Base-by-base conservation (phyloP, 371 early-diverging fungal species). In the Circinella umbellata region DNA sequence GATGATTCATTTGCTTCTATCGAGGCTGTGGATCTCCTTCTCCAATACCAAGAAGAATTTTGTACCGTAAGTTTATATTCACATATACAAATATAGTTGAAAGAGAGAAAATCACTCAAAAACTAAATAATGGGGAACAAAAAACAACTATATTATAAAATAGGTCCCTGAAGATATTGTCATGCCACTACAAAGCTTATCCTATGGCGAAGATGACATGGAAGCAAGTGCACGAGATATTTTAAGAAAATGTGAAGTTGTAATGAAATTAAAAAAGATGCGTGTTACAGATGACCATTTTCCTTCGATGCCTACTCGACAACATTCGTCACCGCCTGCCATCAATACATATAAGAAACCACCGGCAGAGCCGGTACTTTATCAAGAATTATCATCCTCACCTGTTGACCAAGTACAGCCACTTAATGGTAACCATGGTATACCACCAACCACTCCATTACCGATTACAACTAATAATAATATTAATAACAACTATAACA, bases 41-140 rank as follows among this genome's bases (percentile, higher is more conserved):
- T 95, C 72, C 78, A 86, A 51, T 81, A 89, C 67, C 93, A 93
- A 61, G 93, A 95, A 68, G 87, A 87, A 39, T 88, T 95, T 66
- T 91, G 94, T 76, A 83, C 88, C 67, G 89, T 91, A 57, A 34
- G 57, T 57, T 54, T 47, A 11, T 15, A 11, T n/a, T n/a, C n/a
- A n/a, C n/a, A n/a, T n/a, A n/a, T n/a, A n/a, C n/a, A n/a, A n/a
- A n/a, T 47, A 47, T 15, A 47, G 0, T 15, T 47, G 15, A 15
- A 3, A 47, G 47, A 15, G 47, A 47, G 9, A 47, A 9, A 27
- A 27, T 0, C 27, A 27, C 2, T 27, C 27, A 27, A 27, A 27
- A 27, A 27, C 27, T 27, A 27, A 27, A 27, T 27, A 27, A 27
- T 27, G 27, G 27, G 27, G 27, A 27, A 27, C 27, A 27, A 27